Percentiles rank a stretch among this genome's conserved stretches.
These are phyloP conservation scores for Pinus taeda DNA, from an alignment of 75 land plant species.

Conservation along the genomic window DNA sequence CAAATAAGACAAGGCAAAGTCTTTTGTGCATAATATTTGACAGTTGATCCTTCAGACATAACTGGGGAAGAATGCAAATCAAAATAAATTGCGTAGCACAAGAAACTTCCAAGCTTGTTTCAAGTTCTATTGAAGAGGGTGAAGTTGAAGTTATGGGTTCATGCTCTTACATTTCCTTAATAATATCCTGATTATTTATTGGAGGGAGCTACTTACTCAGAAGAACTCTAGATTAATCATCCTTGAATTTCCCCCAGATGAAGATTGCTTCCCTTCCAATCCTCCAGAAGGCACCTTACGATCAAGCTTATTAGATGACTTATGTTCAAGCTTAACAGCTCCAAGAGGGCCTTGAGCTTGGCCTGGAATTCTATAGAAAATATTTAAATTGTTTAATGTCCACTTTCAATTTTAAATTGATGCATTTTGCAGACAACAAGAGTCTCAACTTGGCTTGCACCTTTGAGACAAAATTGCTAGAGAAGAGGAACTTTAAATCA, in stretches of 20 bases:
- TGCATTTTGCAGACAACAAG: background rate
- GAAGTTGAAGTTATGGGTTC: background rate
- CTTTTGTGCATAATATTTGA: background rate
- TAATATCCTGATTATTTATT: background rate
- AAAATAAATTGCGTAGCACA: conserved; percentile 2
- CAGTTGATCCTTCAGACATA: background rate
- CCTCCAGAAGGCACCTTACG: conserved; percentile 8
- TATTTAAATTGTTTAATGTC: background rate
- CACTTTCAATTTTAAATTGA: background rate
- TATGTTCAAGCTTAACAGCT: conserved; percentile 8
- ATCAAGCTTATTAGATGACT: background rate
- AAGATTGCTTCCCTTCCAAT: conserved; percentile 1
- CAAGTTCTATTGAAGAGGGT: background rate
- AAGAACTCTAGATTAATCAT: background rate
- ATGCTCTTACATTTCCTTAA: background rate
- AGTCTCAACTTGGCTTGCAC: conserved; percentile 2
- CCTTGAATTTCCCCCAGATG: conserved; percentile 11
- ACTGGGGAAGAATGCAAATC: background rate
- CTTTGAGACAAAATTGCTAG: background rate
- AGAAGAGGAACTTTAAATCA: background rate
- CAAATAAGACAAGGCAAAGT: too few species aligned
- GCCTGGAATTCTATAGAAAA: conserved; percentile 18
- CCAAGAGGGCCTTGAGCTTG: conserved; percentile 15
- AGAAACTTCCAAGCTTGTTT: background rate
- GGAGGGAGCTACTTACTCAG: background rate